Conservation (phyloP, 2,329 filamentous ascomycete species). For the Clonostachys solani region DNA sequence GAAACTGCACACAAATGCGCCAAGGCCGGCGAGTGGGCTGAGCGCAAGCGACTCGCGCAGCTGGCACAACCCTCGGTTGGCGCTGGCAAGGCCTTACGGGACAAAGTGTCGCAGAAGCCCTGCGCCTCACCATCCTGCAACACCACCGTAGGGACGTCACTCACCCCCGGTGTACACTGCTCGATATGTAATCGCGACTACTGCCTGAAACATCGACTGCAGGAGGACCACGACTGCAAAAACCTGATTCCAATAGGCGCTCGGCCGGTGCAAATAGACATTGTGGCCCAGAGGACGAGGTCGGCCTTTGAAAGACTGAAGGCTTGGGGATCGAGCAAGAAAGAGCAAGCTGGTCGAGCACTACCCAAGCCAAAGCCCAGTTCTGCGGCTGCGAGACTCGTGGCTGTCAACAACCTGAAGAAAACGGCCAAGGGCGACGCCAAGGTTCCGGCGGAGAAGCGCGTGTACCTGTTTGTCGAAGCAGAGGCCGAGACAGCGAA, state of each 20-base stretch:
- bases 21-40: constrained; percentile 58
- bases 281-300: constrained; percentile 60
- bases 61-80: constrained; percentile 49
- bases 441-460: constrained; percentile 73
- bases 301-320: constrained; percentile 74
- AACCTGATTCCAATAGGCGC: constrained; percentile 62
- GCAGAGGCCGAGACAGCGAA: constrained; percentile 83
- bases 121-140: constrained; percentile 66
- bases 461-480: constrained; percentile 88
- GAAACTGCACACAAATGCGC: constrained; percentile 74
- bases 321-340: constrained; percentile 76
- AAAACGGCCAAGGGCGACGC: constrained; percentile 86
- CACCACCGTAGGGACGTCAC: constrained; percentile 64
- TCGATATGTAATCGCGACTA: constrained; percentile 67
- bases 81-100: constrained; percentile 47
- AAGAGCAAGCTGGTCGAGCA: constrained; percentile 52
- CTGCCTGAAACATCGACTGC: constrained; percentile 72
- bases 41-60: constrained; percentile 49
- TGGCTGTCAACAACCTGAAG: constrained; percentile 76
- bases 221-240: constrained; percentile 80
- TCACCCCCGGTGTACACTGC: constrained; percentile 69
- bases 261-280: constrained; percentile 33
- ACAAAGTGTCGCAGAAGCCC: constrained; percentile 54
- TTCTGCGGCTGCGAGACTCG: constrained; percentile 58
- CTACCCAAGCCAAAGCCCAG: constrained; percentile 61